A percentile compares a stretch with the other conserved stretches of the same genome.
Conservation (phyloP, 768 basidiomycete genomes). For the Lenzites betulinus region DNA sequence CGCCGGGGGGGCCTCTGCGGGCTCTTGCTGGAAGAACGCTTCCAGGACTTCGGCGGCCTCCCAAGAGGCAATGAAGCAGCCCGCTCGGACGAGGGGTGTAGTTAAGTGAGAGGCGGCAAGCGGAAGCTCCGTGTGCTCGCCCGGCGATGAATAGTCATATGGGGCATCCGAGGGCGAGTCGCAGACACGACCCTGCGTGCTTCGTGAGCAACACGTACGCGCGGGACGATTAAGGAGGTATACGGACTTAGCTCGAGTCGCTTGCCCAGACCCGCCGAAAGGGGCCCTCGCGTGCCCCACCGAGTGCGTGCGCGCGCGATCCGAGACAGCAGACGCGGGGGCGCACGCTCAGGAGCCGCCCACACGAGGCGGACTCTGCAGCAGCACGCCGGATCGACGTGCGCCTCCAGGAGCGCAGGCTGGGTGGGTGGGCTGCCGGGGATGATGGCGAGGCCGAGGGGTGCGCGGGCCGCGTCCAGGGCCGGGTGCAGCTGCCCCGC, state of each 20-base stretch:
- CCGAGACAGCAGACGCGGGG: neutral
- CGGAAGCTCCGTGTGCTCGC: neutral
- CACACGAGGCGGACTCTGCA: neutral
- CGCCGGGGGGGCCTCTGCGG: slow-evolving; percentile 1
- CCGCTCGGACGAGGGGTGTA: slow-evolving; percentile 1
- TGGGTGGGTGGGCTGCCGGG: no score
- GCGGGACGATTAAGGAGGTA: no score
- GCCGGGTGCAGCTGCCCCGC: no score
- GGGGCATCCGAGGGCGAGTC: slow-evolving; percentile 8
- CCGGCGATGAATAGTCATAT: slow-evolving; percentile 1
- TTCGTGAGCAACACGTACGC: neutral
- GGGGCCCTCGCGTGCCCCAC: neutral
- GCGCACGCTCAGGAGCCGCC: neutral
- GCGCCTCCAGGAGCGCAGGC: no score
- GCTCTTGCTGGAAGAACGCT: neutral
- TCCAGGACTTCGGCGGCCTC: slow-evolving; percentile 1
- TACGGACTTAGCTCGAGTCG: no score
- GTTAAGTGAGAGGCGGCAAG: slow-evolving; percentile 1
- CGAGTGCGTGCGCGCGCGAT: neutral
- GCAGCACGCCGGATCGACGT: neutral
- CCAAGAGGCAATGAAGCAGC: slow-evolving; percentile 2
- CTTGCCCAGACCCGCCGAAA: neutral
- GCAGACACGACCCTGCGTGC: slow-evolving; percentile 3
- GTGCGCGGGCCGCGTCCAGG: no score
- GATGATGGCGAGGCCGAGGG: no score